Percentiles rank a stretch among this genome's conserved stretches.
phyloP scores from a whole-genome alignment of 1,284 basidiomycete genomes.

The Sanguinoderma infundibulare region DNA sequence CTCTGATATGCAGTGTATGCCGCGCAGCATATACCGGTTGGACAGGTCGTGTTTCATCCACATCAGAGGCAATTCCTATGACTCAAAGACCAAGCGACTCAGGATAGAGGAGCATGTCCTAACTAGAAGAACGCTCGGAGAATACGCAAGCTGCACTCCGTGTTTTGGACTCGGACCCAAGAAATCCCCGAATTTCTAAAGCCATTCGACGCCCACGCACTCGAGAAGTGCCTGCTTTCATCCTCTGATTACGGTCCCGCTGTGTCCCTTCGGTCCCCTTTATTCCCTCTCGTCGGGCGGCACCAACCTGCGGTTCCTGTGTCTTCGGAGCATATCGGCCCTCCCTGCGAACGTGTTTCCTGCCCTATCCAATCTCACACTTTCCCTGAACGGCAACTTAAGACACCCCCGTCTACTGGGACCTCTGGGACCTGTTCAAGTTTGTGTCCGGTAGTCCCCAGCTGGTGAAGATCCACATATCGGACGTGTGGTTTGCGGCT shows the following conservation, averaged over 20 bases:
- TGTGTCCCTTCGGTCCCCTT: too few relatives aligned
- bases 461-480: not conserved
- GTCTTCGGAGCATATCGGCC: not conserved
- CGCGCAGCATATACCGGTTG: not conserved
- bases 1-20: too few relatives aligned
- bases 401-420: not conserved
- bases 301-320: not conserved
- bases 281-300: not conserved
- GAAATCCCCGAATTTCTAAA: not conserved
- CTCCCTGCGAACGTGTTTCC: not conserved
- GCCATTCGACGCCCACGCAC: not conserved
- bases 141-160: not conserved
- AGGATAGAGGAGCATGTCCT: not conserved
- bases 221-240: not conserved
- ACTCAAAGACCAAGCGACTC: too few relatives aligned
- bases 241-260: too few relatives aligned
- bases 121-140: not conserved
- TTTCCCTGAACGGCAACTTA: not conserved
- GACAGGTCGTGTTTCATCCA: not conserved
- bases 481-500: not conserved
- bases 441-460: not conserved
- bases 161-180: not conserved
- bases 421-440: not conserved
- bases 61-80: not conserved
- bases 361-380: not conserved